phyloP scores from a whole-genome alignment of 257 asterid species.

The Solanum megistacrolobum region DNA sequence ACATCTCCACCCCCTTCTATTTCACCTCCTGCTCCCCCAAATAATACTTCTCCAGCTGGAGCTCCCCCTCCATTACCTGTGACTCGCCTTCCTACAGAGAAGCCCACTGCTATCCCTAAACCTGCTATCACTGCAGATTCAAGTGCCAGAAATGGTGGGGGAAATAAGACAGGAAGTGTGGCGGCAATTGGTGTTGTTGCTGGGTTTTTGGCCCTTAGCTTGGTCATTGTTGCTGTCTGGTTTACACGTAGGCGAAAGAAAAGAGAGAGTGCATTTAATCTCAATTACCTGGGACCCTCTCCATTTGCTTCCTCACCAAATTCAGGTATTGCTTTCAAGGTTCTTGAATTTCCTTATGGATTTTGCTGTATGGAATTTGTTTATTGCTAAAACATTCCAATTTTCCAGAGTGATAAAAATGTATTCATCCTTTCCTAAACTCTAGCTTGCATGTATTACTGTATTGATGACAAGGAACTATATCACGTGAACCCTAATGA shows the following conservation, averaged over 20 bases:
- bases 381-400: not conserved
- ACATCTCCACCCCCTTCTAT: slow-evolving; percentile 19
- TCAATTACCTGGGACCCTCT: slow-evolving; percentile 45
- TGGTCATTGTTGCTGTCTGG: slow-evolving; percentile 56
- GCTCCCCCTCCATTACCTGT: slow-evolving; percentile 18
- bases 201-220: slow-evolving; percentile 55
- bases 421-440: not conserved
- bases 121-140: slow-evolving; percentile 32
- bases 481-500: not conserved
- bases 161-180: slow-evolving; percentile 30
- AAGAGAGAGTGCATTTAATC: slow-evolving; percentile 33
- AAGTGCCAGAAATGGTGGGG: slow-evolving; percentile 26
- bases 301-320: slow-evolving; percentile 75
- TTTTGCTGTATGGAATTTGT: not conserved
- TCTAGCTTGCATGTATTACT: not conserved
- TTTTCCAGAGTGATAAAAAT: not conserved
- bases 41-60: slow-evolving; percentile 21
- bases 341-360: not conserved
- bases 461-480: not conserved
- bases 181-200: slow-evolving; percentile 46
- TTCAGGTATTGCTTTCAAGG: slow-evolving; percentile 45
- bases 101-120: slow-evolving; percentile 45
- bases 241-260: slow-evolving; percentile 43
- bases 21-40: slow-evolving; percentile 29
- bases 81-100: slow-evolving; percentile 35